Conservation (phyloP, 139 green algal species). For the Tetraselmis striata region DNA sequence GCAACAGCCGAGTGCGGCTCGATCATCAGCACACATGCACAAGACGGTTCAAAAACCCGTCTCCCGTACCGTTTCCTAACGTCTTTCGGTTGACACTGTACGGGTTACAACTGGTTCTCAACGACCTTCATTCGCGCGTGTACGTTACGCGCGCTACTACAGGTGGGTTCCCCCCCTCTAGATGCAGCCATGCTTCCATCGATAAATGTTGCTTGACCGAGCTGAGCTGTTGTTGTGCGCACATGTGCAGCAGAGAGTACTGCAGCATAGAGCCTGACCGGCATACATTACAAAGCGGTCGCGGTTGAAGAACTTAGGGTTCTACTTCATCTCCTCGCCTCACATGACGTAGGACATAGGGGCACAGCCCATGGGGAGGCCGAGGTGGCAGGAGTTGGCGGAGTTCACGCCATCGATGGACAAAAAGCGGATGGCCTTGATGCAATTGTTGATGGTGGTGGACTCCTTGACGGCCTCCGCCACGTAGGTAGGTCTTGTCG, state of each 20-base stretch:
- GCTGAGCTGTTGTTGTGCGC: no score
- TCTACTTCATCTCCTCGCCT: constrained; percentile 88
- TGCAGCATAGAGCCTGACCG: constrained; percentile 98
- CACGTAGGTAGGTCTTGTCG: neutral
- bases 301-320: constrained; percentile 88
- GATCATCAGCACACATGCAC: no score
- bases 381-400: constrained; percentile 91
- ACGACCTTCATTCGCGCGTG: no score
- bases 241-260: constrained; percentile 93
- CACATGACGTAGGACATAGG: constrained; percentile 95
- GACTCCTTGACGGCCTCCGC: neutral
- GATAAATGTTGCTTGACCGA: no score
- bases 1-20: no score
- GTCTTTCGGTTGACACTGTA: no score
- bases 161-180: no score
- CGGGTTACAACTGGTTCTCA: no score
- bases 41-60: no score
- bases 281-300: constrained; percentile 98
- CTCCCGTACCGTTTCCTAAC: no score
- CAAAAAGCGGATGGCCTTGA: constrained; percentile 75
- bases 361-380: constrained; percentile 93
- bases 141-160: no score
- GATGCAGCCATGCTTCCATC: no score
- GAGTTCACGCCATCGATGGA: constrained; percentile 50
- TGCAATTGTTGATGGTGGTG: constrained; percentile 13